Conservation (phyloP, 306 rosid genomes). For the Trifolium pratense region DNA sequence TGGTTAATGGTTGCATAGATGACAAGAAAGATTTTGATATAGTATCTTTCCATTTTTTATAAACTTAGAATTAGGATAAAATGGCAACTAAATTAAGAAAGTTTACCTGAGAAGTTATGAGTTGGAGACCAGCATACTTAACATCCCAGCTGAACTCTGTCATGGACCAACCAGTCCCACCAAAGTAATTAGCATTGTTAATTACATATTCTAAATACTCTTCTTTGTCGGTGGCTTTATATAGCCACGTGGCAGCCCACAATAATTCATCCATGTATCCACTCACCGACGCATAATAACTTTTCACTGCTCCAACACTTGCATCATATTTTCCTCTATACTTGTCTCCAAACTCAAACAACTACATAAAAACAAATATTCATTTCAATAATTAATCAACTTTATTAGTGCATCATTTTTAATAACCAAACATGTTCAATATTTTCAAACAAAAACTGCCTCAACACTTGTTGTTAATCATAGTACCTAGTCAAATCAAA, state of each 20-base stretch:
- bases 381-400: not conserved
- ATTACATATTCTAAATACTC: conserved; percentile 63
- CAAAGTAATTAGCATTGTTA: conserved; percentile 70
- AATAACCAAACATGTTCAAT: not conserved
- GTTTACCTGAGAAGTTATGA: conserved; percentile 57
- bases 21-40: not conserved
- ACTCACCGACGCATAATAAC: conserved; percentile 99
- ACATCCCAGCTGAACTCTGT: conserved; percentile 99
- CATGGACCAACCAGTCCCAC: conserved; percentile 96
- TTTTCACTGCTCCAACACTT: conserved; percentile 83
- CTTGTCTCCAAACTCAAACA: conserved; percentile 91
- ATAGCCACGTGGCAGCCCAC: conserved; percentile 97
- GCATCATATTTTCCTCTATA: conserved; percentile 84
- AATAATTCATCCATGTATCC: conserved; percentile 91
- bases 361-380: conserved; percentile 48
- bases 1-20: too few relatives aligned
- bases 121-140: conserved; percentile 91
- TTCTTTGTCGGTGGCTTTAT: conserved; percentile 92
- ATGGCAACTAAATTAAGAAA: too few relatives aligned
- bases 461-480: conserved; percentile 17
- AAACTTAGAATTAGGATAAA: too few relatives aligned
- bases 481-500: conserved; percentile 21
- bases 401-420: not conserved
- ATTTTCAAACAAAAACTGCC: conserved; percentile 2
- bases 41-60: not conserved